phyloP scores from a whole-genome alignment of 345 rosid species.

The Citrus unshiu region DNA sequence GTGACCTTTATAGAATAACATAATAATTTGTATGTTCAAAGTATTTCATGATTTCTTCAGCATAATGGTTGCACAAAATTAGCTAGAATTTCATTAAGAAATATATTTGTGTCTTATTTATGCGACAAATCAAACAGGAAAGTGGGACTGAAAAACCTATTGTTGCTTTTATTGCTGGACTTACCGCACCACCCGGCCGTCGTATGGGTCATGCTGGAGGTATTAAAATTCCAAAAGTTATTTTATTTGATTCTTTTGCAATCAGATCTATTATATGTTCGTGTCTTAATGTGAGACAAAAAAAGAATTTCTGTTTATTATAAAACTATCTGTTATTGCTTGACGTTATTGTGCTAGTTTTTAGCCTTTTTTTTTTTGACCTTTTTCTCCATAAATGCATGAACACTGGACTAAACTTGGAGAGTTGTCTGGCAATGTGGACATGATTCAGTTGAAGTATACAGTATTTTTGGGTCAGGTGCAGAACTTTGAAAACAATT shows the following conservation, averaged over 20 bases:
- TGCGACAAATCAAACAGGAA: constrained; percentile 53
- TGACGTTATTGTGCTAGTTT: background rate
- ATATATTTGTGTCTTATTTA: background rate
- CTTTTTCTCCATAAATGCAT: background rate
- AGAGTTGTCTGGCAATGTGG: background rate
- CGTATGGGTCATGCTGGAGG: constrained; percentile 99
- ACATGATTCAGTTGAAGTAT: background rate
- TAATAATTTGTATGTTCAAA: background rate
- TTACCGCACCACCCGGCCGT: constrained; percentile 96
- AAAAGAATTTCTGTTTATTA: too few species aligned
- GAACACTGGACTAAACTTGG: background rate
- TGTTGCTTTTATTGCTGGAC: constrained; percentile 97
- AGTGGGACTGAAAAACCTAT: constrained; percentile 92
- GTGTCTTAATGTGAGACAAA: background rate
- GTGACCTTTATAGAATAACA: background rate
- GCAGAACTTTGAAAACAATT: background rate
- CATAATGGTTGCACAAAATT: background rate
- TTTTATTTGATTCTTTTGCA: background rate
- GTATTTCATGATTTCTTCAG: background rate
- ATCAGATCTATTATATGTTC: background rate
- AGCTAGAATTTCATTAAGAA: background rate
- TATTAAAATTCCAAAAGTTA: constrained; percentile 16
- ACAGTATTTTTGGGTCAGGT: background rate
- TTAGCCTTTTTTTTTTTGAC: background rate
- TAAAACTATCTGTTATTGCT: too few species aligned